Percentiles rank a stretch among this genome's conserved stretches.
Conservation (phyloP, 371 early-diverging fungal species). For the Mortierella sp. region DNA sequence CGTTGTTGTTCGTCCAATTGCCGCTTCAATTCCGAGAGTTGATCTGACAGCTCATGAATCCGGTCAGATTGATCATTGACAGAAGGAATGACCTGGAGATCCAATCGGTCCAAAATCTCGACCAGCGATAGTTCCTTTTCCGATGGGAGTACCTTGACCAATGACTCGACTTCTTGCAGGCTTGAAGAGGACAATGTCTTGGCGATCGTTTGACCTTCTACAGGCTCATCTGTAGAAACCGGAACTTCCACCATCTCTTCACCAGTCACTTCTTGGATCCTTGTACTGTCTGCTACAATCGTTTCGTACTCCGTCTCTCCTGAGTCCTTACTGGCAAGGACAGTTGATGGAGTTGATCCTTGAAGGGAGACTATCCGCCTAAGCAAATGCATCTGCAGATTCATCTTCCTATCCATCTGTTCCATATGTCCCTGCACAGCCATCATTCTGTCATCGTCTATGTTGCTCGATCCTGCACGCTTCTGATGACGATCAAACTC, state of each 20-base stretch:
- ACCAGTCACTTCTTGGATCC: constrained; percentile 3
- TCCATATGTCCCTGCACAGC: constrained; percentile 52
- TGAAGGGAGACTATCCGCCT: constrained; percentile 19
- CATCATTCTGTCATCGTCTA: constrained; percentile 51
- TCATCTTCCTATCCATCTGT: constrained; percentile 45
- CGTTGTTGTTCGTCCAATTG: constrained; percentile 44
- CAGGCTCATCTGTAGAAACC: too few relatives aligned
- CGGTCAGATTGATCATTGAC: constrained; percentile 40
- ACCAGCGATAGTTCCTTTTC: constrained; percentile 19
- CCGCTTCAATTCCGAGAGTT: constrained; percentile 36
- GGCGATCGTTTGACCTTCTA: background rate
- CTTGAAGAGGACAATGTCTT: too few relatives aligned
- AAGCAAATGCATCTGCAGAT: constrained; percentile 37
- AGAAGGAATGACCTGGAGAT: constrained; percentile 37
- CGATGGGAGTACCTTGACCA: constrained; percentile 3
- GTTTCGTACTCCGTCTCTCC: too few relatives aligned
- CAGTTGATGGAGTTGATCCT: background rate
- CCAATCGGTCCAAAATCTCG: constrained; percentile 30
- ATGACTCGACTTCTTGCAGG: background rate
- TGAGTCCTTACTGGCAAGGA: too few relatives aligned
- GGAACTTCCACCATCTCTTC: background rate
- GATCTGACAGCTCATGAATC: constrained; percentile 36
- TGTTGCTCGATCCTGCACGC: constrained; percentile 5
- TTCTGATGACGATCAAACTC: constrained; percentile 25
- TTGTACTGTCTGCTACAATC: background rate